These are phyloP conservation scores for Hypoxylon sp. DNA, from an alignment of 2,329 filamentous ascomycete species.

Conservation along the genomic window DNA sequence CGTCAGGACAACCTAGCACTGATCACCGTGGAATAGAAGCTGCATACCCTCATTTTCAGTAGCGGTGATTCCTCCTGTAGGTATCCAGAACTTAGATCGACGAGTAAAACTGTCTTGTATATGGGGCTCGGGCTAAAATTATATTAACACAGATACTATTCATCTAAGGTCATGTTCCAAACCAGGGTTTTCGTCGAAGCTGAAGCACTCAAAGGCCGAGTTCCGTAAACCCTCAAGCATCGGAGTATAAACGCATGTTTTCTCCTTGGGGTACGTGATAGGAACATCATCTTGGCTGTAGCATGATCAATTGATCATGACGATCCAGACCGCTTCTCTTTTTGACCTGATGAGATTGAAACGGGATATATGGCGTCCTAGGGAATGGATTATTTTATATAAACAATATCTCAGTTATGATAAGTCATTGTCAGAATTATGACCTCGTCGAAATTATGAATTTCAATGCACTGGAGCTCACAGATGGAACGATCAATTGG, in stretches of 20 bases:
- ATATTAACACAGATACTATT: conserved; percentile 18
- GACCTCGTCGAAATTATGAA: background rate
- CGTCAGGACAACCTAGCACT: conserved; percentile 31
- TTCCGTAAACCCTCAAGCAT: conserved; percentile 19
- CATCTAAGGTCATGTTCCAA: conserved; percentile 10
- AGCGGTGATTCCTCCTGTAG: conserved; percentile 77
- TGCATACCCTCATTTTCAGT: conserved; percentile 67
- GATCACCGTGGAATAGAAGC: background rate
- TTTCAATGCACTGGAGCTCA: conserved; percentile 7
- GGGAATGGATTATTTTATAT: background rate
- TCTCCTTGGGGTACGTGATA: conserved; percentile 39
- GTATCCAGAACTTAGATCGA: conserved; percentile 84
- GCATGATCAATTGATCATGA: conserved; percentile 28
- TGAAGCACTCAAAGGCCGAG: conserved; percentile 26
- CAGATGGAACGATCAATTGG: background rate
- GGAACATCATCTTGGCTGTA: conserved; percentile 41
- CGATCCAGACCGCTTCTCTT: background rate
- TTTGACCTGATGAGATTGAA: background rate
- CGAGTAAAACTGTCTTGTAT: conserved; percentile 53
- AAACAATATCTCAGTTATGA: background rate
- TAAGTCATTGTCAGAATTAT: background rate
- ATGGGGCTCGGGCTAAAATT: conserved; percentile 30
- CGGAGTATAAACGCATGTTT: conserved; percentile 29
- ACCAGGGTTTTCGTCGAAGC: conserved; percentile 33
- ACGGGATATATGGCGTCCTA: background rate